Base-by-base conservation (phyloP, 176 grass and related monocot species). In the Calamus simplicifolius region DNA sequence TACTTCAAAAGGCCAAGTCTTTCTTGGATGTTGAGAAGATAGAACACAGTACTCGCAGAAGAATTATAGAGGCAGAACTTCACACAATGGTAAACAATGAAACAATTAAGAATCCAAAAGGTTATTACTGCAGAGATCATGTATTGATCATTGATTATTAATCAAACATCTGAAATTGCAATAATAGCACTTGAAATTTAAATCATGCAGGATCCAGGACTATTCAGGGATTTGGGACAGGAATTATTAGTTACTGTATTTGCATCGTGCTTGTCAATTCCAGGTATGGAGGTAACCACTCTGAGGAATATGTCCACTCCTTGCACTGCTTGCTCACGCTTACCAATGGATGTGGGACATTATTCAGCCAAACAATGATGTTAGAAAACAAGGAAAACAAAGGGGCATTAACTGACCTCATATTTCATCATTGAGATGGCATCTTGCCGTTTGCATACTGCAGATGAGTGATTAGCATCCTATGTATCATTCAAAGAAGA, bases 391-490 rank as follows among this genome's bases (percentile, higher is more conserved):
- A 16, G 15, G 29, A 56, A 30, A 29, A 38, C 1, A 38, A 58
- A 64, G 6, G 71, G 67, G 19, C 60, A 27, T 29, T 59, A 67
- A 49, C 69, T 67, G 59, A 91, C 92, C 87, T 90, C 83, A 74
- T 53, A 59, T 54, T 73, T 91, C 78, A 88, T 80, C 58, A 77
- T 77, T 69, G 81, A 56, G 55, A 59, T 16, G 19, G 77, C 82
- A 77, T 88, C 78, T 74, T 84, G 79, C 72, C 85, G 68, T 68
- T 74, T 97, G 53, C 83, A 91, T 43, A 87, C 87, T 97, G 66
- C 57, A 26, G 18, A 19, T 29, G 29, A 48, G 29, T 48, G 2
- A 59, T 66, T 29, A 81, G 19, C 53, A 67, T 58, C 17, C 25
- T 23, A 64, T 52, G 21, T 51, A 48, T 25, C 23, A 55, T n/a